Base-by-base conservation (phyloP, 345 rosid species). In the Laguncularia racemosa region DNA sequence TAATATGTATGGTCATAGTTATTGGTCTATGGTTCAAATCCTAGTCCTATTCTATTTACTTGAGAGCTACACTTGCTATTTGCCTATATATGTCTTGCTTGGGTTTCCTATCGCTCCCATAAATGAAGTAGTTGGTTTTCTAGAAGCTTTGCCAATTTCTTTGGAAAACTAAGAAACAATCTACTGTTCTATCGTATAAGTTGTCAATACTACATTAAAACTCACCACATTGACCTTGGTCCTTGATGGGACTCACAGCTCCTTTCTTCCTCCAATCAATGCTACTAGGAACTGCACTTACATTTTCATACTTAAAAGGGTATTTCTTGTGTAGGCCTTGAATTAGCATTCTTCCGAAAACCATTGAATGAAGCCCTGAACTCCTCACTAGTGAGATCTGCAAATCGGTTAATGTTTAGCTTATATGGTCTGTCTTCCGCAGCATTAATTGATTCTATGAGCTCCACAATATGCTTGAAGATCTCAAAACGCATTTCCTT, bases 151-250 rank as follows among this genome's bases (percentile, higher is more conserved):
- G 0, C 7, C 9, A 7, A 33, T 33, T 33, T 33, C 40, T 33
- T n/a, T 33, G 40, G 9, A 6, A 33, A 33, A 33, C 40, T 33
- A 33, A 33, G 11, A 33, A 33, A 6, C 10, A 33, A 6, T 33
- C 4, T 33, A 9, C 11, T 33, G 9, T 33, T 33, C 11, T 33
- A 33, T 33, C 11, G 1, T 33, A 7, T 33, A 33, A 33, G 40
- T 9, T 33, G 40, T 1, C 16, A 9, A 1, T 12, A 48, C 50
- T 48, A 14, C 3, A 48, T 14, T 48, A 17, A 48, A 48, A 14
- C 18, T 50, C 74, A 84, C 84, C 76, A 17, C 90, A 81, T 46
- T 3, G 13, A 16, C 70, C 76, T 67, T 79, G 86, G 62, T 73
- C 26, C 51, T 76, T 80, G 44, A 76, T 55, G 0, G 46, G 66